Conservation (phyloP, 2,329 filamentous ascomycete genomes). For the Fusarium compactum region DNA sequence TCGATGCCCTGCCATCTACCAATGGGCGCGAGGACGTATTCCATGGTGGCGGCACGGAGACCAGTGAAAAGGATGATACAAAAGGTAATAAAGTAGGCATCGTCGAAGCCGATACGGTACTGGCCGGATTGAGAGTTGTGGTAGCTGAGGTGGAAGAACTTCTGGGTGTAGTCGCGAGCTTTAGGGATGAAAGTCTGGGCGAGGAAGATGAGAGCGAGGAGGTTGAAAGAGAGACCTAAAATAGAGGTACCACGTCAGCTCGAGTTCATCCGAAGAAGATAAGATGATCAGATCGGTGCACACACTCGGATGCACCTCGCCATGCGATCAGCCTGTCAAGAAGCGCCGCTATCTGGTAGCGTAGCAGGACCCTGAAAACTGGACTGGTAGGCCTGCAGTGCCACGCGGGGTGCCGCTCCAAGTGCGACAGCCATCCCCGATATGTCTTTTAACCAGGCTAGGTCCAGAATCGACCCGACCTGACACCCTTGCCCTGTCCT, state of each 20-base stretch:
- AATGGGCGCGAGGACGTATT: constrained; percentile 85
- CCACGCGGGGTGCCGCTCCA: constrained; percentile 41
- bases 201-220: constrained; percentile 84
- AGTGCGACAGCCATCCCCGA: constrained; percentile 31
- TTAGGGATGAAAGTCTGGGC: constrained; percentile 86
- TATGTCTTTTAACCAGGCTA: constrained; percentile 18
- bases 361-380: constrained; percentile 32
- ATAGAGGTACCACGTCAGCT: constrained; percentile 42
- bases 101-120: constrained; percentile 84
- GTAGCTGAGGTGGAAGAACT: constrained; percentile 91
- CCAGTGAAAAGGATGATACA: constrained; percentile 90
- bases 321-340: constrained; percentile 23
- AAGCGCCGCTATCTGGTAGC: constrained; percentile 30
- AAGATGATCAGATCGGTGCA: constrained; percentile 15
- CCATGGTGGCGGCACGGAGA: constrained; percentile 85
- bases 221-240: constrained; percentile 83
- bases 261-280: constrained; percentile 4
- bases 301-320: constrained; percentile 23
- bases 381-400: constrained; percentile 36
- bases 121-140: constrained; percentile 74
- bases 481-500: constrained; percentile 18
- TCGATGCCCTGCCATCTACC: constrained; percentile 78
- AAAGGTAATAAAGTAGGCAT: constrained; percentile 82
- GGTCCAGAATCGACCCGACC: constrained; percentile 21
- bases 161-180: constrained; percentile 81